Conservation (phyloP, 2,329 filamentous ascomycete genomes). For the Trichoderma arundinaceum region DNA sequence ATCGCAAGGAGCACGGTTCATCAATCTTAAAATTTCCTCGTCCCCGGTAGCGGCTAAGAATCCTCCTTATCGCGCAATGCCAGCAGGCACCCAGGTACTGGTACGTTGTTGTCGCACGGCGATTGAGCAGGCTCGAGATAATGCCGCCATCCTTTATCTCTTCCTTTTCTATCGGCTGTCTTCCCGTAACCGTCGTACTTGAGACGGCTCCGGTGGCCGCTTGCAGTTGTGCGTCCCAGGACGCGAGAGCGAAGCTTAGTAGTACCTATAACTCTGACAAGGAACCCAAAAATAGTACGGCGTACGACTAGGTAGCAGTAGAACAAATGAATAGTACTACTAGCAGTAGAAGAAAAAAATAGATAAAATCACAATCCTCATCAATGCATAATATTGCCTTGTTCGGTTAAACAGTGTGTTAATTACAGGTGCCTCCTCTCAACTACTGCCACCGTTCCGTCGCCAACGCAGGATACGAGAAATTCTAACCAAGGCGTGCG, state of each 20-base stretch:
- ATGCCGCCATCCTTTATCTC: conserved; percentile 1
- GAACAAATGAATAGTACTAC: background rate
- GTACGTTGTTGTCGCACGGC: conserved; percentile 17
- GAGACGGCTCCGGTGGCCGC: conserved; percentile 17
- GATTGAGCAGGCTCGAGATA: conserved; percentile 19
- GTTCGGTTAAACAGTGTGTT: conserved; percentile 19
- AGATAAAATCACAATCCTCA: background rate
- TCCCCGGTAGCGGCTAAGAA: conserved; percentile 21
- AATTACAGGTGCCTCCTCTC: conserved; percentile 1
- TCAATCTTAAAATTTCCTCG: conserved; percentile 17
- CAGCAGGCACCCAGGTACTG: conserved; percentile 1
- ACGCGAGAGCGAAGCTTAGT: conserved; percentile 12
- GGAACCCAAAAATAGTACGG: background rate
- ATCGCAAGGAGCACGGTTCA: conserved; percentile 21
- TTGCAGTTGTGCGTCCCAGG: conserved; percentile 23
- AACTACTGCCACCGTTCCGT: conserved; percentile 7
- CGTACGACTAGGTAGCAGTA: background rate
- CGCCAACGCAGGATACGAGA: conserved; percentile 21
- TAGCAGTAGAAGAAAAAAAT: background rate
- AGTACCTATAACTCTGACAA: background rate
- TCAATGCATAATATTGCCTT: conserved; percentile 18
- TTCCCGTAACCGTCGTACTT: conserved; percentile 25
- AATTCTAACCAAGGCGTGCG: conserved; percentile 13
- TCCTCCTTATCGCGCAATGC: conserved; percentile 27
- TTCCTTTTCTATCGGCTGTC: background rate